Evolutionary conservation across 352 stramenopile species (phyloP), one percentile per base, ranked within the genome.

Genomic region (Phytophthora hybrid): DNA sequence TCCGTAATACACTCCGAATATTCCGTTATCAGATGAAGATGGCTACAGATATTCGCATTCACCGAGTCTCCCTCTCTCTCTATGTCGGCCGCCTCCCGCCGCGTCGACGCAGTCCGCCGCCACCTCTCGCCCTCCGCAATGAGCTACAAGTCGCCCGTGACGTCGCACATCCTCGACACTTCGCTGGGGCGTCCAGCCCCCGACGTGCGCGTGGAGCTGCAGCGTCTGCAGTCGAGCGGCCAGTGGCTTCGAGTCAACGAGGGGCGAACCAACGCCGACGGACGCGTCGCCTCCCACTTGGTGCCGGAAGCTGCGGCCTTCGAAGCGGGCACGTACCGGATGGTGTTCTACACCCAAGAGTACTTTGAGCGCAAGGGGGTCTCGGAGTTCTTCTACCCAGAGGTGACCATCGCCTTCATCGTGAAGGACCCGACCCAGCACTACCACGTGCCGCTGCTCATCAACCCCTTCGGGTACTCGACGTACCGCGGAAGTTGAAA

Each of bases 391-490:
- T 97, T 98, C 73, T 98, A 97, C 78, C 91, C 91, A 21, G 76
- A 93, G 69, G 91, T 97, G 55, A 79, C 79, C 26, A 91, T 98
- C 71, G 74, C 79, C 21, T 98, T 98, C 64, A 32, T 89, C 18
- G 82, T 97, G 46, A 86, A 88, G 46, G 78, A 95, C 64, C 78
- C 80, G 10, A 78, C 73, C 4, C 79, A 94, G 71, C 92, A 98
- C 69, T 98, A 93, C 73, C 92, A 98, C 72, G 89, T 98, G 59
- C 92, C 92, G 57, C 79, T 98, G 60, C 87, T 98, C 21, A 84
- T 97, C 70, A 97, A 92, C 63, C 92, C 92, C 11, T 98, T 96
- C 58, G 91, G 91, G 1, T 97, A 93, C 77, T 96, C 87, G 37
- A 98, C 92, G 13, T 98, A 98, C 76, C 87, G 92, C 62, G 92